Evolutionary conservation across 2,329 filamentous ascomycete species (phyloP), one percentile per base, ranked within the genome.

Genomic region (Xylariaceae sp.): DNA sequence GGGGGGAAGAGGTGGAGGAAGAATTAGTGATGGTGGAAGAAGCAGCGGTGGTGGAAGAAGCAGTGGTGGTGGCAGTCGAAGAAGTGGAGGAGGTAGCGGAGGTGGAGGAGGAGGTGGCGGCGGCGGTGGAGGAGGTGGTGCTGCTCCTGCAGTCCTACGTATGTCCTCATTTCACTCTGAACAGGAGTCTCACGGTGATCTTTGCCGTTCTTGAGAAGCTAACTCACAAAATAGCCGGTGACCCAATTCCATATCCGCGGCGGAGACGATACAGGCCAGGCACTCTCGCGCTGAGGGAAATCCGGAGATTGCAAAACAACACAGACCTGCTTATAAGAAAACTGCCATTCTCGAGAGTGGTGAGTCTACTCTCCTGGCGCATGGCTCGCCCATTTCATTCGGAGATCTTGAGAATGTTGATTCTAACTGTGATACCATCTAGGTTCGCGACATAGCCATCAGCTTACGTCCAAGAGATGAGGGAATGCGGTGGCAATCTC

Each of bases 401-500:
- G 5, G 8, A 41, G 6, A 3, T 30, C 16, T 13, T 8, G 39
- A 40, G 59, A 30, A 52, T 47, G 32, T 26, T 15, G 8, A 41
- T n/a, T 18, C 50, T 47, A 30, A 58, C 49, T 12, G 15, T 15
- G 4, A 15, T 53, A 7, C 15, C 8, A n/a, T 36, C 22, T 57
- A 81, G 79, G 77, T 88, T 52, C 85, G 87, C 71, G 88, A 91
- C 73, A 88, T 91, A 61, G 87, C 87, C 3, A 68, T 88, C 26
- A 73, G 79, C 1, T 77, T 86, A 56, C 83, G 85, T 16, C 80
- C 83, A 4, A 71, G 72, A 34, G 83, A 82, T 55, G 77, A 84
- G 53, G 86, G 89, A 57, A 84, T 97, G 71, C 84, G 92, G 63
- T 99, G 94, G 92, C 94, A 97, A 76, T 95, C 89, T 50, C 92